A percentile compares a stretch with the other conserved stretches of the same genome.
phyloP scores from a whole-genome alignment of 768 basidiomycete genomes.

The Lactarius hatsudake region DNA sequence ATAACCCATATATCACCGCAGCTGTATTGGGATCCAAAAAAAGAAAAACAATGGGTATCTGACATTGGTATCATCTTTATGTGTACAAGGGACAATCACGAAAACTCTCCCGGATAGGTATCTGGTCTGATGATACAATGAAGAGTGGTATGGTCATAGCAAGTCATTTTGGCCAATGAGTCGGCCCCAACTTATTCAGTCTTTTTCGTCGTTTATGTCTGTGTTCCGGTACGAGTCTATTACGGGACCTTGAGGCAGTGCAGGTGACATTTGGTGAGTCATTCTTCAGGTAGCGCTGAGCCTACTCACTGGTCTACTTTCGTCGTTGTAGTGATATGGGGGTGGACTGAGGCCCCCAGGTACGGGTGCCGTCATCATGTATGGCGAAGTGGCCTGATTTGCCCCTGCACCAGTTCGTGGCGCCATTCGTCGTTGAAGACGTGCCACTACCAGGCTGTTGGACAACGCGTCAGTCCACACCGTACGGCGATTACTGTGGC shows the following conservation, averaged over 20 bases:
- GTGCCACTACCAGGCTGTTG: conserved; percentile 82
- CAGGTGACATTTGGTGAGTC: background rate
- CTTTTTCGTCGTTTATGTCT: background rate
- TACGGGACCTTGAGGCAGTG: background rate
- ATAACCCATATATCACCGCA: background rate
- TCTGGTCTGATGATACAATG: conserved; percentile 22
- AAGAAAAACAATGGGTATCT: conserved; percentile 20
- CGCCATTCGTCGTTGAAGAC: conserved; percentile 41
- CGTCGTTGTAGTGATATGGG: conserved; percentile 24
- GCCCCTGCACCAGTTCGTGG: conserved; percentile 5
- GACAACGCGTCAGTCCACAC: conserved; percentile 80
- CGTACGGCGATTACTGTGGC: conserved; percentile 95
- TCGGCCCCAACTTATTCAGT: background rate
- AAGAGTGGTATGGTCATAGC: conserved; percentile 10
- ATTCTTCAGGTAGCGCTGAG: background rate
- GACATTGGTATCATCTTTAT: conserved; percentile 23
- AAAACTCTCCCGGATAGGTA: conserved; percentile 11
- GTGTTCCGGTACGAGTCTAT: background rate
- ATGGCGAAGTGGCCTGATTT: conserved; percentile 17
- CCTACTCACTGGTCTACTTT: conserved; percentile 15
- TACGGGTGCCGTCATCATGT: conserved; percentile 20
- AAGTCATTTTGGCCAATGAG: conserved; percentile 15
- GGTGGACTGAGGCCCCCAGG: conserved; percentile 29
- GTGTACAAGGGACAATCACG: conserved; percentile 14
- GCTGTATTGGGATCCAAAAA: conserved; percentile 8